Base-by-base conservation (phyloP, 1,284 basidiomycete genomes). In the Papiliotrema nemorosa region DNA sequence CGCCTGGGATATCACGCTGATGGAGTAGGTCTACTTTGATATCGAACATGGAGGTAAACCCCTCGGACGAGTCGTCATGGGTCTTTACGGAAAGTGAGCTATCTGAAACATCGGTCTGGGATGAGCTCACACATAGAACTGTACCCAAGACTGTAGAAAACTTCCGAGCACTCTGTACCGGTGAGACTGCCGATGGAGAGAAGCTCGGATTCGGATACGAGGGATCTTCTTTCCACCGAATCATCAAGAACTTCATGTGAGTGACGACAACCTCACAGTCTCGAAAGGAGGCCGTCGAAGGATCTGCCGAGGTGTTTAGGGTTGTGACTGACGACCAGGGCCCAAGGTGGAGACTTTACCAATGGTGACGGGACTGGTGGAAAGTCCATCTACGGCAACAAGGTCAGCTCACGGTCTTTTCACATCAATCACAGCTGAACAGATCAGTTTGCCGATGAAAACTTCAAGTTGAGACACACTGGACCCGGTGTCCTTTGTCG, bases 391-490 rank as follows among this genome's bases (percentile, higher is more conserved):
- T 82, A 82, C 68, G 81, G 81, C 47, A 77, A 77, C 63, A 76
- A 66, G 58, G 64, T 62, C 26, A 31, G 60, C 39, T 38, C 12
- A 6, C 20, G 27, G 4, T 20, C n/a, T 14, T 26, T 36, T 14
- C 2, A 20, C 10, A 18, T 3, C 5, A 10, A 21, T 27, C 18
- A 5, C n/a, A 5, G 20, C 39, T 20, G 21, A 21, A 27, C n/a
- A 9, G 18, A 14, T 31, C 38, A 78, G 59, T 84, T 84, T 69
- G 65, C 78, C 34, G 83, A 84, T 60, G 83, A 84, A 77, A 94
- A 93, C 82, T 94, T 94, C 68, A 76, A 92, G 81, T 85, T 93
- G 72, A 85, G 84, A 73, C 91, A 96, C 79, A 87, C 87, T 59
- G 83, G 81, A 38, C 83, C 87, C 50, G 91, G 90, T 64, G 80